A percentile compares a stretch with the other conserved stretches of the same genome.
Conservation (phyloP, 2,329 filamentous ascomycete species). For the Orbilia ellipsospora region DNA sequence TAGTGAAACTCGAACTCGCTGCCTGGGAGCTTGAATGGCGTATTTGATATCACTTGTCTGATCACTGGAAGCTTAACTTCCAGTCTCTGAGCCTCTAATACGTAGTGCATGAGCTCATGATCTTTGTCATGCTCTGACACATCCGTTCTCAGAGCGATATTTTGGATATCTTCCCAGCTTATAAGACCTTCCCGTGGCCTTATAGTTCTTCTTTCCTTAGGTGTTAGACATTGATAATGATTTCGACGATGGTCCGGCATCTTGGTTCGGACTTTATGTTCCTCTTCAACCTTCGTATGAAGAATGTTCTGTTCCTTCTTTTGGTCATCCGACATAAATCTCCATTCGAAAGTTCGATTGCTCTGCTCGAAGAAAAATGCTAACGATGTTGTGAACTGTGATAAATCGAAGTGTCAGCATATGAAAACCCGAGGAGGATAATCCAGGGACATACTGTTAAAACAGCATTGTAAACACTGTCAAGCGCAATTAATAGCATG, state of each 20-base stretch:
- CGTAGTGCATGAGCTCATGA: constrained; percentile 48
- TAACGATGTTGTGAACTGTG: constrained; percentile 46
- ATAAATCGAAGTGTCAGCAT: background rate
- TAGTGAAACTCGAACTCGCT: constrained; percentile 43
- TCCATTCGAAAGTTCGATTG: constrained; percentile 47
- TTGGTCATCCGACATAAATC: constrained; percentile 44
- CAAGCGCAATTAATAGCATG: constrained; percentile 38
- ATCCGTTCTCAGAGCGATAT: constrained; percentile 24
- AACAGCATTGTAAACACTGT: constrained; percentile 46
- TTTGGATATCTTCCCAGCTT: constrained; percentile 45
- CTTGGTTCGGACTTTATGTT: constrained; percentile 37
- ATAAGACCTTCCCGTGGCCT: constrained; percentile 37
- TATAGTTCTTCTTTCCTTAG: constrained; percentile 31
- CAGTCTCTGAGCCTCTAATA: constrained; percentile 45
- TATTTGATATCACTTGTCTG: constrained; percentile 23
- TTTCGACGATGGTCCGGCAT: constrained; percentile 40
- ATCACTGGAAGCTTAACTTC: constrained; percentile 41
- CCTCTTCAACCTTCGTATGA: constrained; percentile 38
- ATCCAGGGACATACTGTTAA: constrained; percentile 24
- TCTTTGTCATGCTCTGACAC: constrained; percentile 44
- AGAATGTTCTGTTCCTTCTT: constrained; percentile 29
- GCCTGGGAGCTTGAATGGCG: constrained; percentile 33
- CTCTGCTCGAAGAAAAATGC: constrained; percentile 53
- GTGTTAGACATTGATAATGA: constrained; percentile 28
- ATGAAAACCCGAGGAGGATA: background rate